phyloP scores from a whole-genome alignment of 495 filamentous ascomycete genomes.

The Penicillium fimorum region DNA sequence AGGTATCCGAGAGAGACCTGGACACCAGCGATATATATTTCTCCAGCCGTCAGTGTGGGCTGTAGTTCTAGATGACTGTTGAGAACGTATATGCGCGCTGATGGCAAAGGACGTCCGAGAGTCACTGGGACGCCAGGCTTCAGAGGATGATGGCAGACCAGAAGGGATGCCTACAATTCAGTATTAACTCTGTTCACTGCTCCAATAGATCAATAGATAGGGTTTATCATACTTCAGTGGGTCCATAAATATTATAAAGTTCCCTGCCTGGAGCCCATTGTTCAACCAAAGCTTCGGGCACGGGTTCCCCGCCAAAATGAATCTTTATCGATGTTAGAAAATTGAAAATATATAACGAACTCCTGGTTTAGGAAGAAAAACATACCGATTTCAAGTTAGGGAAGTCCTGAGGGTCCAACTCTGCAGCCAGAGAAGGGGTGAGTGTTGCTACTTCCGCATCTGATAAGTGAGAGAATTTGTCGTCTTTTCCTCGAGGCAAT shows the following conservation, averaged over 20 bases:
- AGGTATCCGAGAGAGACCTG: constrained; percentile 27
- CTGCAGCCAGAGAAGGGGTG: constrained; percentile 24
- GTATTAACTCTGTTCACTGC: background rate
- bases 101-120: constrained; percentile 23
- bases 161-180: constrained; percentile 14
- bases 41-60: constrained; percentile 21
- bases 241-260: constrained; percentile 34
- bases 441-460: constrained; percentile 20
- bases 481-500: constrained; percentile 13
- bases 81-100: constrained; percentile 25
- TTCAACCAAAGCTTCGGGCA: constrained; percentile 25
- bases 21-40: constrained; percentile 28
- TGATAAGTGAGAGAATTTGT: constrained; percentile 20
- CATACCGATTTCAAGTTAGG: constrained; percentile 17
- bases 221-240: constrained; percentile 17
- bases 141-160: constrained; percentile 9
- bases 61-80: constrained; percentile 14
- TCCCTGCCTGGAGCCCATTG: constrained; percentile 22
- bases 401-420: constrained; percentile 17
- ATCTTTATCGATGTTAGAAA: constrained; percentile 11
- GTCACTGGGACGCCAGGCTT: constrained; percentile 19
- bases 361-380: background rate
- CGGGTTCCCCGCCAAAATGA: constrained; percentile 28
- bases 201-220: too few relatives aligned
- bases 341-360: background rate